phyloP scores from a whole-genome alignment of 106 monocot genomes.

The Apostasia ramifera region DNA sequence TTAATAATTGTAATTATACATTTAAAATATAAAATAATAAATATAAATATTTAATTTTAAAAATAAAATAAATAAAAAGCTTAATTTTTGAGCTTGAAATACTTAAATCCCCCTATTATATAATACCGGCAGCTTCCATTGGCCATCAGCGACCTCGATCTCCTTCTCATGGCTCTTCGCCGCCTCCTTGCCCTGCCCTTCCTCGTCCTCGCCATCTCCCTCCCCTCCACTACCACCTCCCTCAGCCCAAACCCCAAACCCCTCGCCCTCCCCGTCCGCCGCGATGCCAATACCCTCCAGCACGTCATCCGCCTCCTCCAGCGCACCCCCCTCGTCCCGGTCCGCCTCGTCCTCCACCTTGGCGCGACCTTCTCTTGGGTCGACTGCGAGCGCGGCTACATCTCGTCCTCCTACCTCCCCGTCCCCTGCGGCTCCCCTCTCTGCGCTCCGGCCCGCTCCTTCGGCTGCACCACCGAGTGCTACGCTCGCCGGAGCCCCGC shows the following conservation, averaged over 20 bases:
- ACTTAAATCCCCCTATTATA: too few species aligned
- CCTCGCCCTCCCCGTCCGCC: constrained; percentile 22
- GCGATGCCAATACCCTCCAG: constrained; percentile 31
- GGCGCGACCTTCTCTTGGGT: constrained; percentile 34
- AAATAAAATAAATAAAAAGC: too few species aligned
- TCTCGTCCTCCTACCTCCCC: constrained; percentile 32
- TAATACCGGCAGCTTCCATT: too few species aligned
- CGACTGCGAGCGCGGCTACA: constrained; percentile 29
- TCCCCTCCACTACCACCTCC: not conserved
- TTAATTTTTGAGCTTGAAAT: too few species aligned
- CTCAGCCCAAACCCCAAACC: constrained; percentile 6
- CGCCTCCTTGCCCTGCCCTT: not conserved
- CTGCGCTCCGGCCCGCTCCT: constrained; percentile 32
- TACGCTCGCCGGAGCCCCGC: constrained; percentile 13
- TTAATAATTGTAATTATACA: too few species aligned
- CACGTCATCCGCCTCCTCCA: constrained; percentile 28
- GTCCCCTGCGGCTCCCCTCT: constrained; percentile 32
- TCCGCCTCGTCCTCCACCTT: constrained; percentile 36
- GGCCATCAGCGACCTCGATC: too few species aligned
- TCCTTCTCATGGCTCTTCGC: not conserved
- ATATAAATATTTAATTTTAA: too few species aligned
- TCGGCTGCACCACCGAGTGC: constrained; percentile 11
- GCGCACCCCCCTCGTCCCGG: constrained; percentile 25
- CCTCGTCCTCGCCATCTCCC: not conserved
- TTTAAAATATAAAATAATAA: too few species aligned